These are phyloP conservation scores for Przewalskia tangutica DNA, from an alignment of 257 asterid genomes.

Conservation along the genomic window DNA sequence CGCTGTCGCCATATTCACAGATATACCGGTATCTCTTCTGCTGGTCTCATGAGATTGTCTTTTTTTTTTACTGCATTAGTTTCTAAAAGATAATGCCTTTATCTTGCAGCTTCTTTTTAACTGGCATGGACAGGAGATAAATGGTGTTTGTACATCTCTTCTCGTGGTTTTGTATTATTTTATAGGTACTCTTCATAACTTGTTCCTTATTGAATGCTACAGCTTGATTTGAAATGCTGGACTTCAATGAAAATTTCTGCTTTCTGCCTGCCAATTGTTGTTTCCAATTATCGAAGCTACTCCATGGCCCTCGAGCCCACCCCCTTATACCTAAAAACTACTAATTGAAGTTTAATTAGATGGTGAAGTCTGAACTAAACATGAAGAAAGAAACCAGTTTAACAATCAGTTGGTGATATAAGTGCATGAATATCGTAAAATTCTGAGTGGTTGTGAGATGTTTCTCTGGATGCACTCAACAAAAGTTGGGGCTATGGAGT, in stretches of 20 bases:
- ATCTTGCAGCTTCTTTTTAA: constrained; percentile 60
- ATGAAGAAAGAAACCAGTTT: not conserved
- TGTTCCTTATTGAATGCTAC: not conserved
- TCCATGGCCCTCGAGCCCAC: not conserved
- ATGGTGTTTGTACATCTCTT: constrained; percentile 42
- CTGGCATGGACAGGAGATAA: constrained; percentile 43
- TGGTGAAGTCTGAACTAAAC: not conserved
- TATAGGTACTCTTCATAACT: constrained; percentile 40
- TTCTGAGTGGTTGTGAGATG: not conserved
- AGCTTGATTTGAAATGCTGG: not conserved
- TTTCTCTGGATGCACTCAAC: not conserved
- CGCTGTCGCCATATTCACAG: constrained; percentile 47
- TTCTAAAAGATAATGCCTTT: constrained; percentile 6
- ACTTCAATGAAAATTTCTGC: not conserved
- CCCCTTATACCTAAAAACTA: not conserved
- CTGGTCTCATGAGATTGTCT: not conserved
- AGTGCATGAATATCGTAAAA: not conserved
- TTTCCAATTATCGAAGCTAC: not conserved
- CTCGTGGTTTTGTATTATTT: constrained; percentile 62
- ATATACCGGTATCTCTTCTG: constrained; percentile 60
- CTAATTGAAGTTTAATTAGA: not conserved
- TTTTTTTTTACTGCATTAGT: not conserved
- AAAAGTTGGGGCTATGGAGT: not conserved
- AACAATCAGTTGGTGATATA: not conserved
- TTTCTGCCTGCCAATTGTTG: not conserved